Conservation (phyloP, 1,139 yeast genomes). For the Hyphopichia burtonii region DNA sequence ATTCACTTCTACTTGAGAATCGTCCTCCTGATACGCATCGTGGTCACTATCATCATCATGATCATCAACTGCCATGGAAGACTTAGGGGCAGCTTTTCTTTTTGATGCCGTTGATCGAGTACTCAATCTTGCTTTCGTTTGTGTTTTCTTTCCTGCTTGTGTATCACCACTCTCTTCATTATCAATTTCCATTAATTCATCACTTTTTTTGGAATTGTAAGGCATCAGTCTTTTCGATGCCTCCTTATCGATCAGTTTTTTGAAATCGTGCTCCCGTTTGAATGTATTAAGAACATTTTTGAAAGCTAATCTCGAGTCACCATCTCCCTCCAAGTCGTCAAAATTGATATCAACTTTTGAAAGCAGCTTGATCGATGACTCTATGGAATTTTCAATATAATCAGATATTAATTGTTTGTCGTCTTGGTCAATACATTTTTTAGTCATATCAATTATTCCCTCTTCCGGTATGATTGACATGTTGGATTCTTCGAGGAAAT, state of each 20-base stretch:
- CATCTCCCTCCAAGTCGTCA: slow-evolving; percentile 30
- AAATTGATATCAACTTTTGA: slow-evolving; percentile 42
- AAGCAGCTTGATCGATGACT: slow-evolving; percentile 58
- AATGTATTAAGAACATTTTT: slow-evolving; percentile 27
- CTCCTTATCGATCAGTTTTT: slow-evolving; percentile 3
- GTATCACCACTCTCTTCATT: no score
- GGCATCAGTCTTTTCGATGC: not conserved
- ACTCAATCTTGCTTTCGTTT: not conserved
- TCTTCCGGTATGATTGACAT: slow-evolving; percentile 71
- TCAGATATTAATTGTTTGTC: slow-evolving; percentile 70
- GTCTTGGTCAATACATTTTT: slow-evolving; percentile 74
- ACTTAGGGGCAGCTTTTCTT: slow-evolving; percentile 4
- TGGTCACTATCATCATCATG: not conserved
- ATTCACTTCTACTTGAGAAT: not conserved
- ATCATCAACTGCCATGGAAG: not conserved
- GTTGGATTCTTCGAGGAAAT: slow-evolving; percentile 59
- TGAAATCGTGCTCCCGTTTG: slow-evolving; percentile 14
- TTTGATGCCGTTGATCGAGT: not conserved
- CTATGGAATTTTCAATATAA: slow-evolving; percentile 68
- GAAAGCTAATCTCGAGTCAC: slow-evolving; percentile 26
- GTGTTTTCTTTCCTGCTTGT: no score
- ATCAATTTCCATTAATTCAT: not conserved
- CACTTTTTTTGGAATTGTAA: not conserved
- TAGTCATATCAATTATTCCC: slow-evolving; percentile 74
- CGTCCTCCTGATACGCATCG: not conserved